Evolutionary conservation across 2,329 filamentous ascomycete genomes (phyloP), one percentile per base, ranked within the genome.

Genomic region (Daldinia eschscholtzii): DNA sequence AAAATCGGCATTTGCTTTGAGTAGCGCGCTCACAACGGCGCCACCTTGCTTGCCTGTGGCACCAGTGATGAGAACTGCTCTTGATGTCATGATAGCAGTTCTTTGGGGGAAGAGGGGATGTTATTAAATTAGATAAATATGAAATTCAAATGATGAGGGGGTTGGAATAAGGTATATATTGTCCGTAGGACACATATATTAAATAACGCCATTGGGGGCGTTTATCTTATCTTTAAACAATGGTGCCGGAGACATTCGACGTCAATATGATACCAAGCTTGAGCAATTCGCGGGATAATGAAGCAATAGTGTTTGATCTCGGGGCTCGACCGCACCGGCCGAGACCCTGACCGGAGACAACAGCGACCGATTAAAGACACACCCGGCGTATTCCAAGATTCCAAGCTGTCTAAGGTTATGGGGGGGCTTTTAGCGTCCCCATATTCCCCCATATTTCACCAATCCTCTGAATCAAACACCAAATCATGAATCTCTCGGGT

Each of bases 21-120:
- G 42, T 6, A 81, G 72, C 10, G 71, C 72, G 28, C 71, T 73
- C 44, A 81, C 76, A 23, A 80, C 74, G 30, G 79, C 78, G 20
- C 80, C 76, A 30, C 80, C 80, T 58, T 81, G 80, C 44, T 81
- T 80, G 62, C 80, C 80, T 1, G 80, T 81, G 28, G 80, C 79
- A 15, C 80, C 80, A 1, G 73, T 76, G 30, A 81, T 71, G 15
- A 81, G 73, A 23, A 81, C 65, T 55, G 78, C 67, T 37, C 62
- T 50, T 37, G 68, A 68, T 35, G 33, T 9, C 65, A 70, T 70
- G 6, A 30, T 63, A 12, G 30, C 42, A 18, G 30, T 13, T 37
- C 10, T 37, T 13, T 52, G 33, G 6, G 35, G 20, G 18, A 23
- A 10, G 33, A 35, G 33, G 10, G 33, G 33, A 35, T 35, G 33